These are phyloP conservation scores for Trichoderma breve DNA, from an alignment of 2,329 filamentous ascomycete genomes.

Conservation along the genomic window DNA sequence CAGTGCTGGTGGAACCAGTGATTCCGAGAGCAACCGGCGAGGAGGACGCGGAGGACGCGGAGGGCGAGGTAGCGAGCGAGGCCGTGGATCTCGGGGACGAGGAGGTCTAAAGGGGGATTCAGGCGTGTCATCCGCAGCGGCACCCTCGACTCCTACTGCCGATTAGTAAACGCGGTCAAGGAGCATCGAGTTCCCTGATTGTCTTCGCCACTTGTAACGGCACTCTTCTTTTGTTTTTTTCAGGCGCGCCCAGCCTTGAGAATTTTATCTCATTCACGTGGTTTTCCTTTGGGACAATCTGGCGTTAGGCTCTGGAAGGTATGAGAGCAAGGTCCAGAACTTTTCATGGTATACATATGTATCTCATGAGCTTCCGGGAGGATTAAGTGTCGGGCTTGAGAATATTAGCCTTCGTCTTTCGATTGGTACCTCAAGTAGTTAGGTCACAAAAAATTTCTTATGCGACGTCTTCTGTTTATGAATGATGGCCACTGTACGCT, in stretches of 20 bases:
- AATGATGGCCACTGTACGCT: background rate
- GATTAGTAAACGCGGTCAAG: slow-evolving; percentile 29
- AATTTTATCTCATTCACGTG: slow-evolving; percentile 4
- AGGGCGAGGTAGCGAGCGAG: slow-evolving; percentile 58
- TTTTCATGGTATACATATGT: slow-evolving; percentile 29
- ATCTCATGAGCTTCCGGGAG: slow-evolving; percentile 39
- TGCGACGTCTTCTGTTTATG: background rate
- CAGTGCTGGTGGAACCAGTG: slow-evolving; percentile 75
- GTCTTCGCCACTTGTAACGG: slow-evolving; percentile 1
- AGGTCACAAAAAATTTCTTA: background rate
- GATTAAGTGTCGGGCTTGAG: slow-evolving; percentile 29
- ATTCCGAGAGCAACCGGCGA: slow-evolving; percentile 58
- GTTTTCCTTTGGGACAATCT: slow-evolving; percentile 22
- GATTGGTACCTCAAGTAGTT: slow-evolving; percentile 33
- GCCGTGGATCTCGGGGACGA: slow-evolving; percentile 54
- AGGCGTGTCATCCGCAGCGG: slow-evolving; percentile 52
- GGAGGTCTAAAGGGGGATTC: slow-evolving; percentile 60
- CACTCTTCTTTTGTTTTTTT: slow-evolving; percentile 22
- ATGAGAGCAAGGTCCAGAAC: slow-evolving; percentile 21
- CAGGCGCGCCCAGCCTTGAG: slow-evolving; percentile 10
- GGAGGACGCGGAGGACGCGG: slow-evolving; percentile 56
- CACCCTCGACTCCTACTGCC: slow-evolving; percentile 49
- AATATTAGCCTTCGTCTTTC: slow-evolving; percentile 33
- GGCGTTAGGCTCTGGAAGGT: slow-evolving; percentile 25
- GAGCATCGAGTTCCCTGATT: slow-evolving; percentile 2